Percentiles rank a stretch among this genome's conserved stretches.
Evolutionary conservation across 345 rosid species (phyloP).

Genomic region (Camelina laxa): DNA sequence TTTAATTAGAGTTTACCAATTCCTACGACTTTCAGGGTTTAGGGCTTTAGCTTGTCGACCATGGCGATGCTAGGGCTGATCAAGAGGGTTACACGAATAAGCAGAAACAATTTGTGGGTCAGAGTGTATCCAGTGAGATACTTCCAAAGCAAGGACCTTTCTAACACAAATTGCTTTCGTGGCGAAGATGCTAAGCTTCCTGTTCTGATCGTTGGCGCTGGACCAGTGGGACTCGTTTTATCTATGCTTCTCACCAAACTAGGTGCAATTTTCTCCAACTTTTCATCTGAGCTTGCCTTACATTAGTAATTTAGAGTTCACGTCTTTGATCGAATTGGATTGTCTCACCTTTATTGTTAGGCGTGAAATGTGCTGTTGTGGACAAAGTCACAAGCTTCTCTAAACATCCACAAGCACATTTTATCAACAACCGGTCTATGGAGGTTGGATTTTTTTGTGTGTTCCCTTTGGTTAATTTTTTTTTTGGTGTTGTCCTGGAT

Average conservation of each 20-base stretch:
- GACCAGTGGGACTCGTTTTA: slow-evolving; percentile 92
- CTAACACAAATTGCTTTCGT: slow-evolving; percentile 35
- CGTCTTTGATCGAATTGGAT: slow-evolving; percentile 7
- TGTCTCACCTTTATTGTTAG: slow-evolving; percentile 45
- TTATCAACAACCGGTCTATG: slow-evolving; percentile 95
- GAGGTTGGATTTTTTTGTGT: slow-evolving; percentile 60
- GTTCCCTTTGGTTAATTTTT: background rate
- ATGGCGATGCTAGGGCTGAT: slow-evolving; percentile 60
- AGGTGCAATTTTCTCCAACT: slow-evolving; percentile 46
- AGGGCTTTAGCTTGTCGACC: slow-evolving; percentile 9
- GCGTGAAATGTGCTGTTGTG: slow-evolving; percentile 72
- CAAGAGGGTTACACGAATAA: slow-evolving; percentile 48
- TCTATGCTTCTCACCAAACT: slow-evolving; percentile 81
- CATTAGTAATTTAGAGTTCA: background rate
- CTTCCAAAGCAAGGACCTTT: slow-evolving; percentile 49
- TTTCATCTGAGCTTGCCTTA: background rate
- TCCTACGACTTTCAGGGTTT: background rate
- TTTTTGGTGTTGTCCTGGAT: background rate
- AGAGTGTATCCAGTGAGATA: slow-evolving; percentile 42
- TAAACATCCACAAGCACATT: slow-evolving; percentile 92
- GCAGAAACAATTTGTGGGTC: slow-evolving; percentile 38
- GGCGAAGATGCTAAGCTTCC: slow-evolving; percentile 60
- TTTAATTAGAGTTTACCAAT: background rate
- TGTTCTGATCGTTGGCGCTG: slow-evolving; percentile 91
- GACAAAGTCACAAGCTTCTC: slow-evolving; percentile 78